These are phyloP conservation scores for Aspergillus viridinutans DNA, from an alignment of 2,329 filamentous ascomycete genomes.

Conservation along the genomic window DNA sequence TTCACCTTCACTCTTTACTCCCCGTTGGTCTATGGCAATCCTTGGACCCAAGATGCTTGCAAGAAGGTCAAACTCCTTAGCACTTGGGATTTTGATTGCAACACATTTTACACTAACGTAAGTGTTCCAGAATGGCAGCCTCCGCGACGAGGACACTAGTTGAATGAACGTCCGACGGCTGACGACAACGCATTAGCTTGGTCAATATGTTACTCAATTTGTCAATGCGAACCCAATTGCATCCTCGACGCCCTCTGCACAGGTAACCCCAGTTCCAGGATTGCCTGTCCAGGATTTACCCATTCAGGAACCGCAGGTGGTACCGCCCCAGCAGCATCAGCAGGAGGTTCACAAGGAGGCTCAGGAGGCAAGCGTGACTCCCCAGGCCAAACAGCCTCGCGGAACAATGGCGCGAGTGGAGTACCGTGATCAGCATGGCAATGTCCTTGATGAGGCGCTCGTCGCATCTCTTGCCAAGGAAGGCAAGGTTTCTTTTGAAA, in stretches of 20 bases:
- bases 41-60: slow-evolving; percentile 88
- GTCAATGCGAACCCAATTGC: slow-evolving; percentile 17
- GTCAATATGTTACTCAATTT: slow-evolving; percentile 36
- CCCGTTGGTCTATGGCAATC: slow-evolving; percentile 86
- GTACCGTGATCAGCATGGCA: slow-evolving; percentile 92
- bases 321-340: slow-evolving; percentile 16
- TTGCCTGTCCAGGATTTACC: neutral
- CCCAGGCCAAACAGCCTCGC: slow-evolving; percentile 31
- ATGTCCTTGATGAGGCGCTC: slow-evolving; percentile 76
- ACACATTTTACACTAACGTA: slow-evolving; percentile 82
- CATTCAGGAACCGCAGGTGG: slow-evolving; percentile 9
- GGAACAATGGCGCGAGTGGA: slow-evolving; percentile 77
- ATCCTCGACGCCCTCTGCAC: slow-evolving; percentile 20
- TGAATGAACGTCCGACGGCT: slow-evolving; percentile 18
- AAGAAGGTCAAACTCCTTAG: slow-evolving; percentile 78
- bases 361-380: slow-evolving; percentile 30
- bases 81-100: slow-evolving; percentile 98
- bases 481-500: slow-evolving; percentile 94
- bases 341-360: slow-evolving; percentile 15
- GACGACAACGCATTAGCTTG: slow-evolving; percentile 31
- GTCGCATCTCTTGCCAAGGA: slow-evolving; percentile 67
- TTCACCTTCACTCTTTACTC: slow-evolving; percentile 79
- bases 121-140: slow-evolving; percentile 48
- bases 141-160: slow-evolving; percentile 26
- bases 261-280: slow-evolving; percentile 10